Base-by-base conservation (phyloP, 495 filamentous ascomycete species). In the Chaetomium fimeti region DNA sequence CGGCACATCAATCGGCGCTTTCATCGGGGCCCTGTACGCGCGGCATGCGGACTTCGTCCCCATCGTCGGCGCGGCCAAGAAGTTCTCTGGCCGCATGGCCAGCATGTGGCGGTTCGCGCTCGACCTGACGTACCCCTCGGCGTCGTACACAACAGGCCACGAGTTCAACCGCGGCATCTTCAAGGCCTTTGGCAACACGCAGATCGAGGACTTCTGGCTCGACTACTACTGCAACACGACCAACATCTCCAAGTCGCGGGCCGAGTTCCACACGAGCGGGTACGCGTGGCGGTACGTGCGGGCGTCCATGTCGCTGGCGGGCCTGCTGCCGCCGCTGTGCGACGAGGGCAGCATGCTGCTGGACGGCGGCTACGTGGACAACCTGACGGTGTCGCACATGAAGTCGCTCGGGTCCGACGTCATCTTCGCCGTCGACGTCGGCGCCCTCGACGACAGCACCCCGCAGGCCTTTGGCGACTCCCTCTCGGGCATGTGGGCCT, bases 151-250 rank as follows among this genome's bases (percentile, higher is more conserved):
- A 8, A 98, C 94, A 0, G 94, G 94, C 5, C 94, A 98, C 74
- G 94, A 98, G 70, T 98, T 98, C 84, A 98, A 98, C 72, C 91
- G 94, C 4, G 95, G 95, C 13, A 97, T 98, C 71, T 98, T 98
- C 85, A 98, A 98, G 77, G 92, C 94, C 0, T 96, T 98, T 75
- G 93, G 92, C 11, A 90, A 96, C 65, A 88, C 89, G 43, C 94
- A 97, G 74, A 98, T 98, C 60, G 94, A 98, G 77, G 95, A 98
- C 73, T 97, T 98, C 73, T 98, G 94, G 94, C 85, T 98, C 18
- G 91, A 96, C 64, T 98, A 92, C 77, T 98, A 98, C 81, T 98
- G 95, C 82, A 98, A 98, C 74, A 97, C 93, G 0, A 98, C 95
- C 28, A 98, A 97, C 70, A 98, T 98, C 78, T 91, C 87, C 77